Base-by-base conservation (phyloP, 2,329 filamentous ascomycete genomes). In the Ophiobolus disseminans region DNA sequence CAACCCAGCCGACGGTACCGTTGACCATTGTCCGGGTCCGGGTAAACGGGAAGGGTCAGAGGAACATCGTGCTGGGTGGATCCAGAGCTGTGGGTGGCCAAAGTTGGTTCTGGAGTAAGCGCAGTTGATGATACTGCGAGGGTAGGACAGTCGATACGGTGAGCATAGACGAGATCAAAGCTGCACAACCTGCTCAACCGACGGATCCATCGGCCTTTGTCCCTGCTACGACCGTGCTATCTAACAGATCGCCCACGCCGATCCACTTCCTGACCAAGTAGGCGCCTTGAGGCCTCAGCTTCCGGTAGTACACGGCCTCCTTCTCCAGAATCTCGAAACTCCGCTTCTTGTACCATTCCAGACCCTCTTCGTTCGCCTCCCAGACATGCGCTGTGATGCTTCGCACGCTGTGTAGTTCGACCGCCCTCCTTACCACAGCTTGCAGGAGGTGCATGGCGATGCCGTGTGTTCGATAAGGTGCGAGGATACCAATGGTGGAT, bases 351-450 rank as follows among this genome's bases (percentile, higher is more conserved):
- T 87, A 87, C 85, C 85, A 87, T 38, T 77, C 75, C 55, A 85
- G 59, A 0, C 78, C 85, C 39, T 85, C 83, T 14, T 78, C 75
- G 46, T 87, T 87, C 17, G 78, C 80, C 57, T 85, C 83, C 78
- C 86, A 86, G 1, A 86, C 84, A 67, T 87, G 85, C 9, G 85
- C 85, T 2, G 81, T 83, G 16, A 86, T 78, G 11, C 72, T 75
- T 9, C 68, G 70, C 20, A 82, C 78, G 20, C 78, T 76, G 53
- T 84, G 80, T 45, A 79, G 72, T 23, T 75, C 73, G 4, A 80
- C 75, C 8, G 55, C 80, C 73, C 67, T 82, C 75, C 55, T 77
- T 61, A 58, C 74, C 65, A 80, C 57, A 2, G 55, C 54, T 4
- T 73, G 62, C 6, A 87, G 72, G 20, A 87, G 70, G 14, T 80